Conservation (phyloP, 2,329 filamentous ascomycete species). For the Basipetospora chlamydospora region DNA sequence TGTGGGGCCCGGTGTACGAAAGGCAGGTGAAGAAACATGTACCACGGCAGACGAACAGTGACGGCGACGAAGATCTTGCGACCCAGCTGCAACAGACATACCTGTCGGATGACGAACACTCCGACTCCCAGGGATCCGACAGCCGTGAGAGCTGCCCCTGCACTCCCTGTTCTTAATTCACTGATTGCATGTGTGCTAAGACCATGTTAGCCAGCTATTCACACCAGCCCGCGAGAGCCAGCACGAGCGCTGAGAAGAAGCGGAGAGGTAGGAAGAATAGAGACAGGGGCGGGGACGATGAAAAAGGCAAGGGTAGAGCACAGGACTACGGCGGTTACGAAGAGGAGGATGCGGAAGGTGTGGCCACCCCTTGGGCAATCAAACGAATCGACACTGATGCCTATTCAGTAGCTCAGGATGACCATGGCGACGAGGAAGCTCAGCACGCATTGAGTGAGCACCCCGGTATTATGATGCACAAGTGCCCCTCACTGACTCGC, state of each 20-base stretch:
- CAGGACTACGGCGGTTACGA: constrained; percentile 4
- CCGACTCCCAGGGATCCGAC: too few relatives aligned
- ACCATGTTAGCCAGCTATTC: constrained; percentile 2
- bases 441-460: too few relatives aligned
- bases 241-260: not conserved
- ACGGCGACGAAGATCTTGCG: not conserved
- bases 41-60: not conserved
- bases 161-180: too few relatives aligned
- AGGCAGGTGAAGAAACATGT: not conserved
- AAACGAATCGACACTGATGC: too few relatives aligned
- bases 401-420: too few relatives aligned
- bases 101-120: too few relatives aligned
- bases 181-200: too few relatives aligned
- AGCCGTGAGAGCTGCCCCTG: too few relatives aligned
- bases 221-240: not conserved
- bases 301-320: constrained; percentile 4
- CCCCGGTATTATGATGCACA: too few relatives aligned
- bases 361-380: constrained; percentile 6
- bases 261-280: not conserved
- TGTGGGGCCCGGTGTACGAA: constrained; percentile 1
- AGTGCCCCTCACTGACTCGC: too few relatives aligned
- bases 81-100: too few relatives aligned
- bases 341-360: constrained; percentile 6
- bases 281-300: constrained; percentile 3
- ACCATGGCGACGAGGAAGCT: too few relatives aligned